A percentile compares a stretch with the other conserved stretches of the same genome.
Evolutionary conservation across 2,329 filamentous ascomycete genomes (phyloP).

Genomic region (Penicillium polonicum): DNA sequence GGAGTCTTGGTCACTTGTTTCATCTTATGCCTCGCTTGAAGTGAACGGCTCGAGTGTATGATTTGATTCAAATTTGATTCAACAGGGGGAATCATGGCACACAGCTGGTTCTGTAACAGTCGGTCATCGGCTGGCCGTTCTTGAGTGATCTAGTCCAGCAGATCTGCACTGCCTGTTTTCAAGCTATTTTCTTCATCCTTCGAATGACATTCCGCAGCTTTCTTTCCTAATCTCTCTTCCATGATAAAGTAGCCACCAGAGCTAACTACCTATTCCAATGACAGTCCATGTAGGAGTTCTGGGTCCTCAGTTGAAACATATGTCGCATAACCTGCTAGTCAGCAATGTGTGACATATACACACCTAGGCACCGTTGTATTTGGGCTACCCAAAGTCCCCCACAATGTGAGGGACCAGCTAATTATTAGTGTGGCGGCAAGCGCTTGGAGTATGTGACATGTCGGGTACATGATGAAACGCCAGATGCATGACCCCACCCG

Average conservation of each 20-base stretch:
- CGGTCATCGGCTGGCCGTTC: neutral
- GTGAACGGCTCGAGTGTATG: neutral
- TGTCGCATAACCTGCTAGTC: neutral
- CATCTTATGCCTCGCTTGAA: neutral
- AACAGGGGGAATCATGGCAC: neutral
- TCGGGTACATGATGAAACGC: slow-evolving; percentile 1
- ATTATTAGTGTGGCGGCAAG: neutral
- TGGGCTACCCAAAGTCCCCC: neutral
- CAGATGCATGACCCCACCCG: neutral
- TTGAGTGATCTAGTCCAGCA: neutral
- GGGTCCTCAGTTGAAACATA: no score
- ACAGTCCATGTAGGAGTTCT: no score
- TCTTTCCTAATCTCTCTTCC: neutral
- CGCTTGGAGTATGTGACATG: neutral
- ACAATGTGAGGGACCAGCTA: neutral
- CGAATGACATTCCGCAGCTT: neutral
- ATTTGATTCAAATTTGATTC: neutral
- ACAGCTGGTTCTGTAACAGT: slow-evolving; percentile 4
- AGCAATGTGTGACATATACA: neutral
- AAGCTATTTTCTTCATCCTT: neutral
- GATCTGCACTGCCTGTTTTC: neutral
- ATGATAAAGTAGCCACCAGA: neutral
- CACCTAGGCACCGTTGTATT: neutral
- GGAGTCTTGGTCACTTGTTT: neutral
- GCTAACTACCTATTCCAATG: neutral